Percentiles rank a stretch among this genome's conserved stretches.
phyloP scores from a whole-genome alignment of 192 early-diverging fungal genomes.

The Coemansia sp. region DNA sequence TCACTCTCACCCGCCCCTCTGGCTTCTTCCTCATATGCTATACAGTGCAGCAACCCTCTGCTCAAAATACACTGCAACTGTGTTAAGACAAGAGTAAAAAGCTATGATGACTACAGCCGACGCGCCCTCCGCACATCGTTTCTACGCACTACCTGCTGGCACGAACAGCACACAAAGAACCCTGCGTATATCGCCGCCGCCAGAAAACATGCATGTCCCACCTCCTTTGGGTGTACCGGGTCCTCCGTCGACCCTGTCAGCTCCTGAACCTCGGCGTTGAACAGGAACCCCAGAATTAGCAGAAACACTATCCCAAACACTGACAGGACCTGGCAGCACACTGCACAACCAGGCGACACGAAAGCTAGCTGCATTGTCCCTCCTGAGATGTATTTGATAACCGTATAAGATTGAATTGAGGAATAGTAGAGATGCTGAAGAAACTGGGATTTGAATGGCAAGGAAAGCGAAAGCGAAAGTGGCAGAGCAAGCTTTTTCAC shows the following conservation, averaged over 20 bases:
- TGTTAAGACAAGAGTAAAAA: not conserved
- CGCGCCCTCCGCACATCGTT: slow-evolving; percentile 44
- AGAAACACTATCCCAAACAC: slow-evolving; percentile 55
- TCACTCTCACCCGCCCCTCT: no score
- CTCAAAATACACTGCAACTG: not conserved
- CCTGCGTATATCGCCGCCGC: slow-evolving; percentile 50
- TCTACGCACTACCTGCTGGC: slow-evolving; percentile 47
- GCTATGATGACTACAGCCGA: slow-evolving; percentile 20
- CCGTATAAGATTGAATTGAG: not conserved
- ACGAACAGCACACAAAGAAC: slow-evolving; percentile 55
- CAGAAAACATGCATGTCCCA: slow-evolving; percentile 52
- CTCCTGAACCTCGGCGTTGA: slow-evolving; percentile 52
- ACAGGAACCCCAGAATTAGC: slow-evolving; percentile 49
- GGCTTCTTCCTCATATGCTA: no score
- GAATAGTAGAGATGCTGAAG: slow-evolving; percentile 1
- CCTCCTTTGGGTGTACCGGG: slow-evolving; percentile 54
- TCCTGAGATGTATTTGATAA: slow-evolving; percentile 3
- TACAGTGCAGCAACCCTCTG: no score
- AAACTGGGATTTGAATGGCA: not conserved
- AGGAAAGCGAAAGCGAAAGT: no score
- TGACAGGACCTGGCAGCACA: slow-evolving; percentile 53
- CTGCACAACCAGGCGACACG: slow-evolving; percentile 54
- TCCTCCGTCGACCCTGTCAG: slow-evolving; percentile 52
- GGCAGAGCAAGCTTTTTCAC: no score
- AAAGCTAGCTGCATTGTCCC: slow-evolving; percentile 50